Evolutionary conservation across 192 early-diverging fungal species (phyloP), one percentile per base, ranked within the genome.

Genomic region (Anaeromyces robustus): DNA sequence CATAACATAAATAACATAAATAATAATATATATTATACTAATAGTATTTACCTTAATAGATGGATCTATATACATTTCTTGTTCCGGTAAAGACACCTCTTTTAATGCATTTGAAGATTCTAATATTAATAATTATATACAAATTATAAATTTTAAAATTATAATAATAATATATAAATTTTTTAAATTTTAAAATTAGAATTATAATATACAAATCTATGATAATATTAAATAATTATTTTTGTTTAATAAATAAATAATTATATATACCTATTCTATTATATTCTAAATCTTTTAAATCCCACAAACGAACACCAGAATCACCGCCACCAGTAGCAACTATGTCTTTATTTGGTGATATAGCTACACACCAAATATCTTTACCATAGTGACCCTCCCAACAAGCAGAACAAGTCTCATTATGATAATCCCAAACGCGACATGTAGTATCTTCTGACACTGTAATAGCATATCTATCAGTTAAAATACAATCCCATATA

Each of bases 381-480:
- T 93, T 95, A 29, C 89, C 89, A 29, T 87, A 88, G 83, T 95
- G 95, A 6, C 93, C 94, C 84, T 92, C 92, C 92, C 92, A 95
- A 77, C 89, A 91, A 14, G 91, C 91, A 39, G 93, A 78, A 77
- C 92, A 92, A 30, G 88, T 86, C 12, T 83, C 80, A 12, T 83
- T 81, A 13, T 81, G 78, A 18, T 82, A 78, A 77, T 80, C 86
- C 95, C 95, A 96, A 16, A 96, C 89, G 12, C 93, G 89, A 77
- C 94, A 95, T 6, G 93, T 91, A 2, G 92, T 86, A 80, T 96
- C 95, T 83, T 82, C 77, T 29, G 52, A 31, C n/a, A 83, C 77
- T 32, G 30, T 34, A n/a, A 37, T 29, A 94, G 77, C 43, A 88
- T 86, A 17, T 86, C 78, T 29, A 85, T 85, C 39, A 1, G 91